phyloP scores from a whole-genome alignment of 495 filamentous ascomycete species.

The Lophiostoma macrostomum region DNA sequence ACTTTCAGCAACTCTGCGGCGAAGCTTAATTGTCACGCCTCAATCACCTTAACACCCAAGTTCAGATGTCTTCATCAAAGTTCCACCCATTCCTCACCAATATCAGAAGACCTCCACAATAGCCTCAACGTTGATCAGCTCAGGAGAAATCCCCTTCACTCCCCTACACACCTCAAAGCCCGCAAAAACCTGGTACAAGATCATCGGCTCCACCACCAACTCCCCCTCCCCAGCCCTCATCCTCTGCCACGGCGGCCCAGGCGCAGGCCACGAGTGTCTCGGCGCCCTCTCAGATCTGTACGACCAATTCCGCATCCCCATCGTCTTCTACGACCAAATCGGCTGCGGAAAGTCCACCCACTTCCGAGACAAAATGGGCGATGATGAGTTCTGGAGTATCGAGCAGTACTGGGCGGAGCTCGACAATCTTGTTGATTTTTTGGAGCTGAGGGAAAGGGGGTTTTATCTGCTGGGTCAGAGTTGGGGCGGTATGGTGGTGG shows the following conservation, averaged over 20 bases:
- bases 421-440: slow-evolving; percentile 47
- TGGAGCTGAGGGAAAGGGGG: slow-evolving; percentile 37
- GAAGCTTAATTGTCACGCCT: too few relatives aligned
- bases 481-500: slow-evolving; percentile 54
- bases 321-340: slow-evolving; percentile 56
- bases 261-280: slow-evolving; percentile 46
- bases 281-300: slow-evolving; percentile 42
- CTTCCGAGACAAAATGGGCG: slow-evolving; percentile 43
- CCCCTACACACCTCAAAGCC: too few relatives aligned
- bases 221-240: slow-evolving; percentile 38
- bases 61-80: too few relatives aligned
- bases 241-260: slow-evolving; percentile 49
- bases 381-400: slow-evolving; percentile 48
- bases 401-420: slow-evolving; percentile 50
- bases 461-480: slow-evolving; percentile 49
- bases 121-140: too few relatives aligned
- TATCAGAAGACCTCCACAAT: too few relatives aligned
- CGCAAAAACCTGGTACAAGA: too few relatives aligned
- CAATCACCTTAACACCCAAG: too few relatives aligned
- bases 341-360: slow-evolving; percentile 50
- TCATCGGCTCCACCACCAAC: too few relatives aligned
- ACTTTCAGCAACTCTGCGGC: too few relatives aligned
- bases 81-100: too few relatives aligned
- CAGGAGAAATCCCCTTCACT: too few relatives aligned
- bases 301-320: slow-evolving; percentile 37